These are phyloP conservation scores for Boletales sp. DNA, from an alignment of 768 basidiomycete species.

Conservation along the genomic window DNA sequence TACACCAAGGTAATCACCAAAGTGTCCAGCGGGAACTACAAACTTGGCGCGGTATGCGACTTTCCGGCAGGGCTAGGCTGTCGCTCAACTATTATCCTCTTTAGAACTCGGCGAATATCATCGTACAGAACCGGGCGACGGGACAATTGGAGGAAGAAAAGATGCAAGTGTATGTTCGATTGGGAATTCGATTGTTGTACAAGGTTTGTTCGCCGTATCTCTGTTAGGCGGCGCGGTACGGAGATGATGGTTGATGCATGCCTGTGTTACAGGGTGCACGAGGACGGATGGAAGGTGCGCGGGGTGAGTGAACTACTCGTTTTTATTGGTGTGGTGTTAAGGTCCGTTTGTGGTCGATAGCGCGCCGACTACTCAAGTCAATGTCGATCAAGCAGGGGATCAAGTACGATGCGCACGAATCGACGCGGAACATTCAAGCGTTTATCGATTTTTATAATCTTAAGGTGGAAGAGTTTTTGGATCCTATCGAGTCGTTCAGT, in stretches of 20 bases:
- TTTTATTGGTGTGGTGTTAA: background rate
- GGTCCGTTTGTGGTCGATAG: constrained; percentile 48
- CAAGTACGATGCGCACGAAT: constrained; percentile 88
- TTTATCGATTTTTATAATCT: constrained; percentile 92
- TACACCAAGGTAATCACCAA: constrained; percentile 87
- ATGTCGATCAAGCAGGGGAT: constrained; percentile 90
- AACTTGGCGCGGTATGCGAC: constrained; percentile 74
- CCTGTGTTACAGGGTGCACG: constrained; percentile 58
- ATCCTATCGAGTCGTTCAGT: constrained; percentile 85
- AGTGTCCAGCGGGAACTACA: constrained; percentile 83
- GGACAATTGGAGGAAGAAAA: constrained; percentile 97
- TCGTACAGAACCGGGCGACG: constrained; percentile 90
- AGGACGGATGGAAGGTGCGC: constrained; percentile 82
- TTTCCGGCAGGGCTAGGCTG: background rate
- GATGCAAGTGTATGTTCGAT: constrained; percentile 91
- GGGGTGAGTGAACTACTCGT: constrained; percentile 49
- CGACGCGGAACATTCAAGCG: constrained; percentile 74
- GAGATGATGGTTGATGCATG: background rate
- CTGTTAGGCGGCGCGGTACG: background rate
- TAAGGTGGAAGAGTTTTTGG: constrained; percentile 75
- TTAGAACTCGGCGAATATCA: constrained; percentile 95
- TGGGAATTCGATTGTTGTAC: constrained; percentile 92
- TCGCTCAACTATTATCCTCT: background rate
- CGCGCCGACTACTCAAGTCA: constrained; percentile 71
- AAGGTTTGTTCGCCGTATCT: constrained; percentile 43